Evolutionary conservation across 257 asterid genomes (phyloP).

Genomic region (Avicennia marina): DNA sequence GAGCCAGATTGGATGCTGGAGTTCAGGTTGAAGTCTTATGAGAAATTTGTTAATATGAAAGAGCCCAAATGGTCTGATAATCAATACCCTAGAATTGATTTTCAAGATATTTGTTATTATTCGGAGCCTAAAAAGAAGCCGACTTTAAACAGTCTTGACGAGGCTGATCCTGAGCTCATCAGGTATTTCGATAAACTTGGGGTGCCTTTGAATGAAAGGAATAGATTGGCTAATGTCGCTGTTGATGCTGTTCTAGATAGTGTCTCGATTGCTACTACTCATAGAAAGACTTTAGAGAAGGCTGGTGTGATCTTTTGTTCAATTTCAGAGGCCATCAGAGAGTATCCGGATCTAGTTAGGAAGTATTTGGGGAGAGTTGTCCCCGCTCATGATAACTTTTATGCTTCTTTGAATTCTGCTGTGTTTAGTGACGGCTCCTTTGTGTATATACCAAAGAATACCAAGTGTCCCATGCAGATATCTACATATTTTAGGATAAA

Average conservation of each 20-base stretch:
- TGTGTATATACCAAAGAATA: conserved; percentile 80
- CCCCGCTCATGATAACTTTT: conserved; percentile 83
- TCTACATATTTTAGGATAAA: conserved; percentile 93
- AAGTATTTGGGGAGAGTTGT: conserved; percentile 83
- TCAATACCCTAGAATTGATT: conserved; percentile 65
- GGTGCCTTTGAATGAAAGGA: conserved; percentile 77
- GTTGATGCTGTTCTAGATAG: conserved; percentile 96
- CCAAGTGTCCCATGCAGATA: conserved; percentile 92
- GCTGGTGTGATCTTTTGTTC: conserved; percentile 94
- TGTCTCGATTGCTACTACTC: conserved; percentile 92
- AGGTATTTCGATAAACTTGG: conserved; percentile 84
- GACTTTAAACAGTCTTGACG: conserved; percentile 76
- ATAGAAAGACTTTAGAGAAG: conserved; percentile 72
- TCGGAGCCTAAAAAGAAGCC: conserved; percentile 93
- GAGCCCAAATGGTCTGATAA: conserved; percentile 96
- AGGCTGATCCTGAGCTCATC: conserved; percentile 82
- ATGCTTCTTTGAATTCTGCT: conserved; percentile 82
- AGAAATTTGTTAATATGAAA: conserved; percentile 57
- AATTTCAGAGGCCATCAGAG: conserved; percentile 84
- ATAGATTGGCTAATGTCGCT: conserved; percentile 89
- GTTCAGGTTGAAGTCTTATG: conserved; percentile 67
- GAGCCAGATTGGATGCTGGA: conserved; percentile 95
- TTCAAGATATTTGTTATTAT: conserved; percentile 71
- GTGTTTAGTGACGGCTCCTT: conserved; percentile 97
- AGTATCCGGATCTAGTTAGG: conserved; percentile 71